Evolutionary conservation across 1,284 basidiomycete species (phyloP).

Genomic region (Tetrapyrgos nigripes): DNA sequence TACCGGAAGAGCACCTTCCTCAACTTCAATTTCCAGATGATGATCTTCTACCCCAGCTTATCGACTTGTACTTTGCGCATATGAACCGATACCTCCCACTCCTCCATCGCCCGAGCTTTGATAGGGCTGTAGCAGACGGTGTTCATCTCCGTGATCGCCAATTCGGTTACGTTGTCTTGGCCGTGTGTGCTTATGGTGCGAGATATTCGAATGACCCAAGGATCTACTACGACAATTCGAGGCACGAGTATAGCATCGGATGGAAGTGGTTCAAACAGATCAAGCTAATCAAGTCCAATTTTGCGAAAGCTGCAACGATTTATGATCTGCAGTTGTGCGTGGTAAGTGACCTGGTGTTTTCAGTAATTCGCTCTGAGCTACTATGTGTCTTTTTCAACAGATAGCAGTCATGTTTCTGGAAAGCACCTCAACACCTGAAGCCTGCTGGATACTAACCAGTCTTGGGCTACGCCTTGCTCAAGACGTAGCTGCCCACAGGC

Average conservation of each 20-base stretch:
- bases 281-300: conserved; percentile 32
- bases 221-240: conserved; percentile 39
- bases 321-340: conserved; percentile 50
- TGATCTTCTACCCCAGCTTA: conserved; percentile 45
- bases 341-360: conserved; percentile 32
- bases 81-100: conserved; percentile 48
- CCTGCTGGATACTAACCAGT: conserved; percentile 59
- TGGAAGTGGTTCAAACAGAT: conserved; percentile 59
- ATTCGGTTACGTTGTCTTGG: conserved; percentile 52
- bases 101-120: conserved; percentile 52
- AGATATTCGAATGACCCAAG: conserved; percentile 51
- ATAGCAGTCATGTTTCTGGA: conserved; percentile 45
- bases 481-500: conserved; percentile 37
- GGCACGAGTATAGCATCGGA: conserved; percentile 40
- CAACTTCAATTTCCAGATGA: conserved; percentile 33
- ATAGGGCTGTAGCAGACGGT: conserved; percentile 41
- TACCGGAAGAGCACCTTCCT: conserved; percentile 1
- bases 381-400: conserved; percentile 19
- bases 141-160: conserved; percentile 44
- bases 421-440: conserved; percentile 56
- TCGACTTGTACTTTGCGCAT: conserved; percentile 52
- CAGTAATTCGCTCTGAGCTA: neutral
- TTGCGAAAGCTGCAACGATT: conserved; percentile 40
- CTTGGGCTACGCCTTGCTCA: conserved; percentile 56
- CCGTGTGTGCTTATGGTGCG: conserved; percentile 55